phyloP scores from a whole-genome alignment of 1,284 basidiomycete genomes.

The Tilletia horrida region DNA sequence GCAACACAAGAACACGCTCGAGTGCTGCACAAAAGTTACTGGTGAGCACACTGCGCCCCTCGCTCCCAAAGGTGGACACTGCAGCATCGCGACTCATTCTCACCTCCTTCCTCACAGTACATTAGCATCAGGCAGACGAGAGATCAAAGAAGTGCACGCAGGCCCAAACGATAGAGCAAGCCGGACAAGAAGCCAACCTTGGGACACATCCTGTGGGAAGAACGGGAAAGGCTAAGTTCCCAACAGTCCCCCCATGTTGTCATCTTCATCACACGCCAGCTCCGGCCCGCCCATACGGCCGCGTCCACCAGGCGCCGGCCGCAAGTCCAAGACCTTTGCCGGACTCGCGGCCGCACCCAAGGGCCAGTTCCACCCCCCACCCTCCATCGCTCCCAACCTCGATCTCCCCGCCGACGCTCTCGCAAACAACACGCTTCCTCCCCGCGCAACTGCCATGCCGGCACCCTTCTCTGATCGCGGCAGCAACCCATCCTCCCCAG shows the following conservation, averaged over 20 bases:
- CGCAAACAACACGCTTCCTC: background rate
- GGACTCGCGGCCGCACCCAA: background rate
- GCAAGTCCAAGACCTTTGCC: slow-evolving; percentile 11
- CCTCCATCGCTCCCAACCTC: background rate
- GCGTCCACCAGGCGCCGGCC: slow-evolving; percentile 3
- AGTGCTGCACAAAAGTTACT: no score
- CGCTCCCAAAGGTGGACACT: no score
- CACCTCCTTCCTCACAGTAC: no score
- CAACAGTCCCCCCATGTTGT: background rate
- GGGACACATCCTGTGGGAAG: no score
- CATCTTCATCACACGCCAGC: background rate
- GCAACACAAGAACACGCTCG: no score
- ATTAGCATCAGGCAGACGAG: no score
- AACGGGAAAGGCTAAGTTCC: no score
- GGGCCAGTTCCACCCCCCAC: background rate
- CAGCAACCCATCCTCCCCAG: background rate
- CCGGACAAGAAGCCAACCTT: background rate
- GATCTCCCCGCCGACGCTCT: slow-evolving; percentile 12
- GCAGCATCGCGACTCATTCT: no score
- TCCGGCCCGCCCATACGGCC: background rate
- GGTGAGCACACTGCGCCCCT: no score
- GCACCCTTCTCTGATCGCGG: background rate
- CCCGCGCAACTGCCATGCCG: background rate
- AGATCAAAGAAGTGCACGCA: no score
- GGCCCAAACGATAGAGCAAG: no score